Evolutionary conservation across 106 monocot species (phyloP), one percentile per base, ranked within the genome.

Genomic region (Posidonia australis): DNA sequence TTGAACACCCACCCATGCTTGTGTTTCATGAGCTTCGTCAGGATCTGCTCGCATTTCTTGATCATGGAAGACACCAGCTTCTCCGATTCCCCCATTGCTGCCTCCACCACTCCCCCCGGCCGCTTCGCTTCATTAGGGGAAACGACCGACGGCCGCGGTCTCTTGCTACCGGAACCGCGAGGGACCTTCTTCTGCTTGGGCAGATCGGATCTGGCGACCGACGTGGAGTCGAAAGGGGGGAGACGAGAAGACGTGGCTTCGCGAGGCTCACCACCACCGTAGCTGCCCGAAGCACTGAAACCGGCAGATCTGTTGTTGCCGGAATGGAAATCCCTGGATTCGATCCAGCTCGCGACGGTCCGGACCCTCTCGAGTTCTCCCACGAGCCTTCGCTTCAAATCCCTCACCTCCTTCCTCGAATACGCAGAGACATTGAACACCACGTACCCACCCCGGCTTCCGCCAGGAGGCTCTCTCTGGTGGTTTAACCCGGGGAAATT

Each of bases 1-100:
- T 96, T 96, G 67, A 96, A 96, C 69, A 71, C 19, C 55, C 69
- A 73, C 3, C 78, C 85, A 31, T 67, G 17, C 71, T 83, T 78
- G 46, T 81, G 79, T 62, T 77, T 90, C 90, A 83, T 80, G 63
- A 90, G 66, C 62, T 80, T 83, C 14, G 68, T 65, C 76, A 85
- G 32, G 54, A 90, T 83, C 73, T 83, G 80, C 19, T 54, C 30
- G 46, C 90, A 86, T 66, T 77, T 82, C 74, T 73, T 83, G 80
- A 86, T 81, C 78, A 90, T 81, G 22, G 31, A 54, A 0, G 46
- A 51, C 17, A 67, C 55, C 13, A 81, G 36, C 74, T 81, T 78
- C 57, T 67, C 76, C 18, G 72, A 44, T 52, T 70, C 78, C 43
- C 44, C 14, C 11, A 13, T 1, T 16, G 63, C 22, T 22, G 31